phyloP scores from a whole-genome alignment of 805 yeast genomes.

The Candida loeiensis region DNA sequence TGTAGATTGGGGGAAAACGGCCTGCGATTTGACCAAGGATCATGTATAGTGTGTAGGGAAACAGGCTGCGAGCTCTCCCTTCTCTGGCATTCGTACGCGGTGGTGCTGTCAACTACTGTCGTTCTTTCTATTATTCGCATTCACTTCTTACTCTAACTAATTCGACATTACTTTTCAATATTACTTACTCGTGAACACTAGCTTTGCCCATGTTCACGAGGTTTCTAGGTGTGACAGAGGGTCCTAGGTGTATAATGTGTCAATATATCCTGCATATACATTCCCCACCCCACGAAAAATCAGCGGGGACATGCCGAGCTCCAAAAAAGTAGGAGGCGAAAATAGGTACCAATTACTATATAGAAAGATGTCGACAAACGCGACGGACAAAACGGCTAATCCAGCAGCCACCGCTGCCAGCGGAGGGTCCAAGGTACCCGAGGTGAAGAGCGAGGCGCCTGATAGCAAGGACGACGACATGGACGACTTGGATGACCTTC shows the following conservation, averaged over 20 bases:
- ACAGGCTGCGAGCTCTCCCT: not conserved
- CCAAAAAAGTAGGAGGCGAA: not conserved
- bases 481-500: constrained; percentile 76
- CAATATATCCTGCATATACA: not conserved
- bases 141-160: too few relatives aligned
- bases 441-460: not conserved
- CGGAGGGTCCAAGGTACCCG: not conserved
- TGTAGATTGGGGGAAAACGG: too few relatives aligned
- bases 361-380: constrained; percentile 5
- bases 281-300: constrained; percentile 9
- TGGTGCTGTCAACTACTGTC: too few relatives aligned
- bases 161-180: too few relatives aligned
- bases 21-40: too few relatives aligned
- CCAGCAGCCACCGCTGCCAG: not conserved
- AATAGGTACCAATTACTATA: constrained; percentile 1
- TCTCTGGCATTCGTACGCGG: too few relatives aligned
- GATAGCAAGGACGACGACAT: constrained; percentile 40
- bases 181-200: too few relatives aligned
- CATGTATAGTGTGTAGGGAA: not conserved
- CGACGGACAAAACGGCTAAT: not conserved
- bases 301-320: constrained; percentile 8
- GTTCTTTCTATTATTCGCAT: too few relatives aligned
- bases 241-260: not conserved
- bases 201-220: not conserved
- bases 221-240: too few relatives aligned